Percentiles rank a stretch among this genome's conserved stretches.
phyloP scores from a whole-genome alignment of 768 basidiomycete genomes.

The Grammothele lineata region DNA sequence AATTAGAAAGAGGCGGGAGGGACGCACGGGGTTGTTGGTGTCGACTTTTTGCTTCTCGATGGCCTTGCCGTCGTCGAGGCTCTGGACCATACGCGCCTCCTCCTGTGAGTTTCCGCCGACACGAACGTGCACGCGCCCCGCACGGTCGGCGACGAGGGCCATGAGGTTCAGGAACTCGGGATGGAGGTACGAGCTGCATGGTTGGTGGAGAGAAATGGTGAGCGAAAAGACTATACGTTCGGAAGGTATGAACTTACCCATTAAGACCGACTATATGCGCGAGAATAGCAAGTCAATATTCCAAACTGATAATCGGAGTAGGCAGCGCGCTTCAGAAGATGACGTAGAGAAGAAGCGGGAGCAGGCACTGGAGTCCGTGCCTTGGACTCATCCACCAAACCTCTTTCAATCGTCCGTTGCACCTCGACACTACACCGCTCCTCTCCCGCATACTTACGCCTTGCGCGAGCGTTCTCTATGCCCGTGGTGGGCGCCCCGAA shows the following conservation, averaged over 20 bases:
- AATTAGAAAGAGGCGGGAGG: neutral
- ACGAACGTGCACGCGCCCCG: slow-evolving; percentile 34
- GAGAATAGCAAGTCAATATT: no score
- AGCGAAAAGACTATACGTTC: neutral
- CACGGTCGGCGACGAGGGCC: slow-evolving; percentile 38
- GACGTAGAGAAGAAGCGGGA: no score
- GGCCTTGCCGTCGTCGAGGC: slow-evolving; percentile 43
- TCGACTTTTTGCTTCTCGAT: slow-evolving; percentile 44
- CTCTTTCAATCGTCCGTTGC: no score
- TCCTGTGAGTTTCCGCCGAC: slow-evolving; percentile 54
- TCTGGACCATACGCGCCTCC: slow-evolving; percentile 41
- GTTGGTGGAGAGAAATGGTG: neutral
- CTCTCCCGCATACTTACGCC: no score
- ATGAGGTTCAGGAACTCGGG: slow-evolving; percentile 50
- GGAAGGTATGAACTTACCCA: slow-evolving; percentile 39
- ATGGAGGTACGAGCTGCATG: slow-evolving; percentile 42
- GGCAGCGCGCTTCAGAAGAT: no score
- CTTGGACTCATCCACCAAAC: no score
- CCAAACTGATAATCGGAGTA: no score
- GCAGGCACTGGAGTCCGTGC: no score
- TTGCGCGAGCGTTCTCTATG: no score
- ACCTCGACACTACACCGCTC: no score
- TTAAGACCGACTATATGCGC: slow-evolving; percentile 44
- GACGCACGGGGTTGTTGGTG: slow-evolving; percentile 36
- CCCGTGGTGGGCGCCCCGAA: no score